Percentiles rank a stretch among this genome's conserved stretches.
Conservation (phyloP, 345 rosid genomes). For the Citrus inodora region DNA sequence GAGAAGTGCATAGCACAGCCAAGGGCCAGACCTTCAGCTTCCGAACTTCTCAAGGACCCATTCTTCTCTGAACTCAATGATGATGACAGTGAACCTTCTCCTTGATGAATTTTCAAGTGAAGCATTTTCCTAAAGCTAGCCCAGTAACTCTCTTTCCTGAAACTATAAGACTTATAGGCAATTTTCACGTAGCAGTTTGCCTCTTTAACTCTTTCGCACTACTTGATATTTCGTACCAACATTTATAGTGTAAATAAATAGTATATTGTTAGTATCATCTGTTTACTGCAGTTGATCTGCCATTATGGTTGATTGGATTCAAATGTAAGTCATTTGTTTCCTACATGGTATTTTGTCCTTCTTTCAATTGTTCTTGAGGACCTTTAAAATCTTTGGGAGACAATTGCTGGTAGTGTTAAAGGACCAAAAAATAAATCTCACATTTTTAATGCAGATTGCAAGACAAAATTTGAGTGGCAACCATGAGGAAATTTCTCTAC, state of each 20-base stretch:
- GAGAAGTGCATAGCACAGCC: constrained; percentile 61
- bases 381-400: neutral
- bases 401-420: neutral
- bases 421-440: neutral
- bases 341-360: neutral
- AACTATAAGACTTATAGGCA: neutral
- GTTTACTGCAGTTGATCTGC: neutral
- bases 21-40: constrained; percentile 58
- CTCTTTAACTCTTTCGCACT: neutral
- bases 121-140: neutral
- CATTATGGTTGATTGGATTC: neutral
- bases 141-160: constrained; percentile 1
- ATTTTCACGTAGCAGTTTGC: neutral
- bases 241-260: constrained; percentile 6
- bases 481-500: neutral
- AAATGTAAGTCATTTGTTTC: neutral
- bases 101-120: constrained; percentile 11
- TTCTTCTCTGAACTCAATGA: constrained; percentile 50
- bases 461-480: neutral
- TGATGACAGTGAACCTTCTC: constrained; percentile 27
- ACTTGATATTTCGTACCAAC: neutral
- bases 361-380: neutral
- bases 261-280: neutral
- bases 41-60: constrained; percentile 58
- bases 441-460: neutral